Percentiles rank a stretch among this genome's conserved stretches.
Evolutionary conservation across 495 filamentous ascomycete genomes (phyloP).

Genomic region (Trichoderma parareesei): DNA sequence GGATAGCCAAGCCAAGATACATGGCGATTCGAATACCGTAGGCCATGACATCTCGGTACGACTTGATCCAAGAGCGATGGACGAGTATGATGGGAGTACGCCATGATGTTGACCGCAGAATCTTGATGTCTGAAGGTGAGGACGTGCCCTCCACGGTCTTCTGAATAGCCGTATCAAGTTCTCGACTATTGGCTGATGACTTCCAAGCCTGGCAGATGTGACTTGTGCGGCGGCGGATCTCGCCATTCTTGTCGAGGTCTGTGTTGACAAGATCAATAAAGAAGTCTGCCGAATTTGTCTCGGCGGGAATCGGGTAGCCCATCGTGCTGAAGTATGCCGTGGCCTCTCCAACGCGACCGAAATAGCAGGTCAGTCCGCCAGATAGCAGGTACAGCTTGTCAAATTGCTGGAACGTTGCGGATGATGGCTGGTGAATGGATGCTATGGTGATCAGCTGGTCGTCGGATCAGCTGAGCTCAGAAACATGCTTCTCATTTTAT

Average conservation of each 20-base stretch:
- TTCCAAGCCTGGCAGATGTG: conserved; percentile 33
- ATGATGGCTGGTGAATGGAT: conserved; percentile 76
- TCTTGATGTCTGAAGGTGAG: too few species aligned
- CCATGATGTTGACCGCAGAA: background rate
- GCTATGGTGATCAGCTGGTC: conserved; percentile 58
- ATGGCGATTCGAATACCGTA: conserved; percentile 77
- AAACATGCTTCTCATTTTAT: conserved; percentile 21
- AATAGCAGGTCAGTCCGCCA: conserved; percentile 58
- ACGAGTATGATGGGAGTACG: conserved; percentile 38
- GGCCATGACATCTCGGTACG: conserved; percentile 69
- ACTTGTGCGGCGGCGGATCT: background rate
- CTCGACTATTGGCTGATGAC: conserved; percentile 13
- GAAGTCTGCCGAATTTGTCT: conserved; percentile 73
- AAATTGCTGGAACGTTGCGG: conserved; percentile 66
- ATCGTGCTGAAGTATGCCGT: conserved; percentile 49
- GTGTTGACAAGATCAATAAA: conserved; percentile 67
- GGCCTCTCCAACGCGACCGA: conserved; percentile 47
- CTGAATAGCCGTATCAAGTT: conserved; percentile 18
- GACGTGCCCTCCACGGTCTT: background rate
- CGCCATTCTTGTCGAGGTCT: conserved; percentile 44
- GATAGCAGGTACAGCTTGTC: conserved; percentile 71
- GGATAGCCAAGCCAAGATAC: conserved; percentile 68
- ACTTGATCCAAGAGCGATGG: conserved; percentile 69
- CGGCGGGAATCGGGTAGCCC: conserved; percentile 50
- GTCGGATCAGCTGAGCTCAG: conserved; percentile 64